These are phyloP conservation scores for Xylaria sp. DNA, from an alignment of 2,329 filamentous ascomycete species.

Conservation along the genomic window DNA sequence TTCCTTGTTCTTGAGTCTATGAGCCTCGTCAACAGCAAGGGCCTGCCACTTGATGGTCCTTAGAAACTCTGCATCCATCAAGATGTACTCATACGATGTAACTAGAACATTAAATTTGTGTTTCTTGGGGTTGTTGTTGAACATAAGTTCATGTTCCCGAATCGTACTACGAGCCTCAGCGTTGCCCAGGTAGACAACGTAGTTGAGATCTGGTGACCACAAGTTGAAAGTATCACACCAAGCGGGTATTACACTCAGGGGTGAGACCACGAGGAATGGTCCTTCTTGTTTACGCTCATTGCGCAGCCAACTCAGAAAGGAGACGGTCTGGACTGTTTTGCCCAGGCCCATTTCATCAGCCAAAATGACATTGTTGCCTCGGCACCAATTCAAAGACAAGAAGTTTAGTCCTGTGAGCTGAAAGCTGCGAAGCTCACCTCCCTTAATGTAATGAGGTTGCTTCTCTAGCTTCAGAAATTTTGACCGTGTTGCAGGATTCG, in stretches of 20 bases:
- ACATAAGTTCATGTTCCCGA: conserved; percentile 84
- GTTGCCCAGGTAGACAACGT: conserved; percentile 94
- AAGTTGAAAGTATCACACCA: conserved; percentile 98
- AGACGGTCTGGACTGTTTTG: conserved; percentile 96
- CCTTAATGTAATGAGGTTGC: conserved; percentile 84
- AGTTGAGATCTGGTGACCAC: conserved; percentile 96
- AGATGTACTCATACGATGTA: conserved; percentile 96
- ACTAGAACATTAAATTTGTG: conserved; percentile 97
- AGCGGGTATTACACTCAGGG: conserved; percentile 93
- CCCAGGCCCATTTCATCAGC: conserved; percentile 99
- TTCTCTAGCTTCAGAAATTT: conserved; percentile 75
- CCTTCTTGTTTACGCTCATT: conserved; percentile 90
- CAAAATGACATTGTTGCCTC: conserved; percentile 92
- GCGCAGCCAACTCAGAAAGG: conserved; percentile 95
- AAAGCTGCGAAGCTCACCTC: conserved; percentile 87
- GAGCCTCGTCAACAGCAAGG: conserved; percentile 93
- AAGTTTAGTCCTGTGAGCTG: conserved; percentile 96
- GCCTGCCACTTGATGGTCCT: conserved; percentile 97
- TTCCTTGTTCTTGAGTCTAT: conserved; percentile 94
- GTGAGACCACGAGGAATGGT: conserved; percentile 95
- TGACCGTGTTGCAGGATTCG: conserved; percentile 75
- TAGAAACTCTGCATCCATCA: conserved; percentile 83
- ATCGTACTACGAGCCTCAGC: conserved; percentile 86
- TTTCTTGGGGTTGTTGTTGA: conserved; percentile 84
- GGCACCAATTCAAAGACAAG: conserved; percentile 93